Conservation (phyloP, 148 eudicot genomes). For the Chenopodium berlandieri region DNA sequence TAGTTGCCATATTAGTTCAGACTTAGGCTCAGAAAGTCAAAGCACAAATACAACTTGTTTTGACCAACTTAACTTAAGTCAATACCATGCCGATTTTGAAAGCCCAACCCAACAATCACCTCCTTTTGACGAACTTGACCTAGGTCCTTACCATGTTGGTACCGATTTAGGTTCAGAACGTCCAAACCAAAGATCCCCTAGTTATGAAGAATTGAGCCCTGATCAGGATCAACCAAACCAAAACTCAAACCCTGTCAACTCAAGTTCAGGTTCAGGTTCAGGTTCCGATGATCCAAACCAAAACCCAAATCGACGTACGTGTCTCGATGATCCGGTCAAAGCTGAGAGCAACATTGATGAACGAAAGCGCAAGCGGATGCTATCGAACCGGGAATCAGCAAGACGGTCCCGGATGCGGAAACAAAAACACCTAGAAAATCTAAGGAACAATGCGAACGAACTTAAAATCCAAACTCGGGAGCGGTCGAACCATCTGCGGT, state of each 20-base stretch:
- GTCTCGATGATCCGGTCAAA: slow-evolving; percentile 7
- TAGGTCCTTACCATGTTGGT: slow-evolving; percentile 19
- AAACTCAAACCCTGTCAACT: too few relatives aligned
- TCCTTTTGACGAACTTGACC: slow-evolving; percentile 1
- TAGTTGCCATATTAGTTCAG: too few relatives aligned
- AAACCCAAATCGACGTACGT: neutral
- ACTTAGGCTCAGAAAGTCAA: slow-evolving; percentile 10
- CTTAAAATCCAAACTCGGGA: slow-evolving; percentile 38
- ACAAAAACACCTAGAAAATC: slow-evolving; percentile 47
- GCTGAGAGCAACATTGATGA: slow-evolving; percentile 29
- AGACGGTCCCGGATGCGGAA: slow-evolving; percentile 62
- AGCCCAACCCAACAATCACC: neutral
- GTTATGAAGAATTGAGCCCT: slow-evolving; percentile 4
- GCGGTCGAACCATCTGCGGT: slow-evolving; percentile 38
- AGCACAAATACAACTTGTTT: neutral
- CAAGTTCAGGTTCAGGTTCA: slow-evolving; percentile 16
- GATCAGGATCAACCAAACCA: slow-evolving; percentile 14
- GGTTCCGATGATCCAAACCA: slow-evolving; percentile 22
- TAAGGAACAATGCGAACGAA: slow-evolving; percentile 41
- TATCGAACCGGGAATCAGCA: slow-evolving; percentile 58
- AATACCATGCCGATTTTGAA: slow-evolving; percentile 21
- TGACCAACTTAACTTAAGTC: neutral
- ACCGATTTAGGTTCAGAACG: slow-evolving; percentile 17
- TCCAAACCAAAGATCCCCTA: neutral
- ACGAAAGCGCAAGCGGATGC: slow-evolving; percentile 52